Conservation (phyloP, 192 early-diverging fungal genomes). For the Coemansia guatemalensis region DNA sequence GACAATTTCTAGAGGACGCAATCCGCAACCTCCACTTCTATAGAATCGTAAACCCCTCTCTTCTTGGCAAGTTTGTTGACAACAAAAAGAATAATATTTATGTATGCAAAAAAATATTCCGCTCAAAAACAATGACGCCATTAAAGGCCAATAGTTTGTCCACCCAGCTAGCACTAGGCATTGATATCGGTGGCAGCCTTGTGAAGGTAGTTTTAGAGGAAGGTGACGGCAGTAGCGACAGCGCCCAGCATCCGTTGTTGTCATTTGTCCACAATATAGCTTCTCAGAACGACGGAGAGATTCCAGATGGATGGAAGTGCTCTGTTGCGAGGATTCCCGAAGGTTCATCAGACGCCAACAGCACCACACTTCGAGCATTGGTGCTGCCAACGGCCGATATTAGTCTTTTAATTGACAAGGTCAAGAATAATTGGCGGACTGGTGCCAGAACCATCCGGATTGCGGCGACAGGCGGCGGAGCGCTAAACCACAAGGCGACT, state of each 20-base stretch:
- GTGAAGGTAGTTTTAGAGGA: slow-evolving; percentile 23
- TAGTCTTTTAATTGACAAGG: slow-evolving; percentile 5
- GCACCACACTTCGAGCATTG: slow-evolving; percentile 9
- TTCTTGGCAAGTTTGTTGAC: too few species aligned
- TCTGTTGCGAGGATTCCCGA: slow-evolving; percentile 7
- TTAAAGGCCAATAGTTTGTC: neutral
- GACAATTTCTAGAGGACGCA: slow-evolving; percentile 11
- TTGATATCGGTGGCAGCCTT: slow-evolving; percentile 37
- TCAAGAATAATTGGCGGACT: neutral
- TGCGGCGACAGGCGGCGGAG: slow-evolving; percentile 44
- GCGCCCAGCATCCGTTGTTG: slow-evolving; percentile 5
- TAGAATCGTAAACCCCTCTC: neutral
- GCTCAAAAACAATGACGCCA: neutral
- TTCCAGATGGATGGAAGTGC: slow-evolving; percentile 3
- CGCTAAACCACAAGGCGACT: slow-evolving; percentile 15
- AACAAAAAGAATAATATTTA: too few species aligned
- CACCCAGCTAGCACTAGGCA: slow-evolving; percentile 8
- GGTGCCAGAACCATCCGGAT: slow-evolving; percentile 3
- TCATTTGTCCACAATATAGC: neutral
- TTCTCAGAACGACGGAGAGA: neutral
- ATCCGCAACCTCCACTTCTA: neutral
- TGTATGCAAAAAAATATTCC: too few species aligned
- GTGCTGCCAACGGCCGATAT: slow-evolving; percentile 26
- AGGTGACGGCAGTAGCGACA: neutral
- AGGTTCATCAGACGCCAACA: neutral